These are phyloP conservation scores for Candida sp. DNA, from an alignment of 1,139 yeast species.

Conservation along the genomic window DNA sequence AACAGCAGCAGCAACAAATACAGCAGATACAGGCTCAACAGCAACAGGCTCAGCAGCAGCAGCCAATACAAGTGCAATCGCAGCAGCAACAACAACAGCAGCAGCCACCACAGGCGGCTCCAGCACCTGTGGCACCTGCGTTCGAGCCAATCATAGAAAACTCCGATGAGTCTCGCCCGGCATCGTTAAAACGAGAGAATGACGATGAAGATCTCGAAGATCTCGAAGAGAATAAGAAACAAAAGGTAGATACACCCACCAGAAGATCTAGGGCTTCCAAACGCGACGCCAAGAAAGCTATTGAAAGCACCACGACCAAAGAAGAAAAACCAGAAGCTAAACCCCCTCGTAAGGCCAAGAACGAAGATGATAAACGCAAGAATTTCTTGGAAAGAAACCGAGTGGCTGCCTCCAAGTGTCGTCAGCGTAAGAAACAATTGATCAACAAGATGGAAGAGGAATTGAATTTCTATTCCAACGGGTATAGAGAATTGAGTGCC, in stretches of 20 bases:
- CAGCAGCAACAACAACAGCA: slow-evolving; percentile 3
- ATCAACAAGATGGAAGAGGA: slow-evolving; percentile 81
- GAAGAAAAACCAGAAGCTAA: neutral
- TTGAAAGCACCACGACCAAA: neutral
- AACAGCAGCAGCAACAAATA: slow-evolving; percentile 5
- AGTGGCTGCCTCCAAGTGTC: slow-evolving; percentile 93
- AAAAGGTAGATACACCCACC: neutral
- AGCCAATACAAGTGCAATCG: slow-evolving; percentile 4
- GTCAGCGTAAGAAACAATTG: slow-evolving; percentile 92
- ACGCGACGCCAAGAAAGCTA: neutral
- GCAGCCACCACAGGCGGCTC: neutral
- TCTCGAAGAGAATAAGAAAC: neutral
- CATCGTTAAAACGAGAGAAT: slow-evolving; percentile 2
- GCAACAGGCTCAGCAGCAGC: slow-evolving; percentile 5
- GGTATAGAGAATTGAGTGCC: slow-evolving; percentile 63
- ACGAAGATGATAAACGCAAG: slow-evolving; percentile 60
- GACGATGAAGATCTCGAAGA: slow-evolving; percentile 1
- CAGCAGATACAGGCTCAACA: slow-evolving; percentile 5
- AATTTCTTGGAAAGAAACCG: slow-evolving; percentile 87
- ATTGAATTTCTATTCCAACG: slow-evolving; percentile 61
- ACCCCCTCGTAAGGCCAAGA: slow-evolving; percentile 5
- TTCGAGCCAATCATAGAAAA: neutral
- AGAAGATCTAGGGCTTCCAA: slow-evolving; percentile 1
- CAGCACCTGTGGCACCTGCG: neutral
- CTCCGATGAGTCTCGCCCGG: neutral